Evolutionary conservation across 2,329 filamentous ascomycete genomes (phyloP), one percentile per base, ranked within the genome.

Genomic region (Nemania diffusa): DNA sequence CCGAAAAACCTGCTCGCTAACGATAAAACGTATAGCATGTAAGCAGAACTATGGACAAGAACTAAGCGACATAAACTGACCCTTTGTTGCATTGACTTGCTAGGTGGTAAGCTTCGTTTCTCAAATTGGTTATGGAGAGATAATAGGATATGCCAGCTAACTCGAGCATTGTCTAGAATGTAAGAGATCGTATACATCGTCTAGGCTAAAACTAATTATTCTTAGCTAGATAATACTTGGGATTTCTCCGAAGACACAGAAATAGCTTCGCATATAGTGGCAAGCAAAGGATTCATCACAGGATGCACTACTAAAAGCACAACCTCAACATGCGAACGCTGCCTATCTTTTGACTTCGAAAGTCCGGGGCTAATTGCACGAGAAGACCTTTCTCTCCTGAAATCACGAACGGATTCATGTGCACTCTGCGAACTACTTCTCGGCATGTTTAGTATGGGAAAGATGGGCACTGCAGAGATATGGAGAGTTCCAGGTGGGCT

Each of bases 51-150:
- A 0, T 22, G 8, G 11, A 27, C 17, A 6, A 11, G 11, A 51
- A 26, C n/a, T n/a, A n/a, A n/a, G 8, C 27, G 5, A 22, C 26
- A 34, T 44, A 46, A 1, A 52, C 29, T 64, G 15, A 59, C 15
- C 2, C 20, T 32, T 8, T 3, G 27, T 11, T 6, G n/a, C 5
- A 40, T 52, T 5, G n/a, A 5, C 7, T 6, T 34, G 34, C 15
- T 17, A 57, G 53, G 56, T 55, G 62, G 55, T 64, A 59, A 52
- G 48, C 13, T 48, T 59, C n/a, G n/a, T n/a, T n/a, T n/a, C n/a
- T n/a, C n/a, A n/a, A n/a, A n/a, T n/a, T n/a, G n/a, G n/a, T n/a
- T n/a, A n/a, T n/a, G n/a, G n/a, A n/a, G n/a, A n/a, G n/a, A n/a
- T n/a, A n/a, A n/a, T n/a, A n/a, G n/a, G n/a, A n/a, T n/a, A n/a